Evolutionary conservation across 2,329 filamentous ascomycete species (phyloP).

Genomic region (Sclerotinia minor): DNA sequence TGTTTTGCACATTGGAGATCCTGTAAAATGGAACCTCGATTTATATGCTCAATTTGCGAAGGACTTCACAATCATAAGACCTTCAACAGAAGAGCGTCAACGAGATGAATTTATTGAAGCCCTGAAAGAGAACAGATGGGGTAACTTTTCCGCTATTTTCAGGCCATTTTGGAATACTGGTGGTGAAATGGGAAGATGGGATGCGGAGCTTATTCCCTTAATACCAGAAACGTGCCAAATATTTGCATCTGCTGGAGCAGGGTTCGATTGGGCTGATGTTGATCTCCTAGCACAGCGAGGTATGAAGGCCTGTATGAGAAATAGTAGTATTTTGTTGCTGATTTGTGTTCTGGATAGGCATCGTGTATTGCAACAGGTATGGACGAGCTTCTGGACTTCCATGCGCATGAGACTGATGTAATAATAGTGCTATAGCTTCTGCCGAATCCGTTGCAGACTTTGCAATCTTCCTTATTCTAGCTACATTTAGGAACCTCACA

Average conservation of each 20-base stretch:
- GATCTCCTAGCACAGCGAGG: conserved; percentile 59
- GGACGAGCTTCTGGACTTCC: background rate
- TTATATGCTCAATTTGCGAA: conserved; percentile 45
- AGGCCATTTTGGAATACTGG: conserved; percentile 65
- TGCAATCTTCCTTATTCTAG: conserved; percentile 66
- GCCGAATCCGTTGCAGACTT: conserved; percentile 74
- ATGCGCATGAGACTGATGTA: background rate
- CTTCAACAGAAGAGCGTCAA: conserved; percentile 51
- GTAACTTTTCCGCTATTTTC: conserved; percentile 53
- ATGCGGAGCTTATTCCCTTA: conserved; percentile 56
- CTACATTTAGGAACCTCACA: conserved; percentile 66
- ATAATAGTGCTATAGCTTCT: conserved; percentile 58
- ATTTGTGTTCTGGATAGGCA: conserved; percentile 42
- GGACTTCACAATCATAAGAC: conserved; percentile 50
- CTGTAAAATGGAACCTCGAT: conserved; percentile 40
- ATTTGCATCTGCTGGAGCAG: conserved; percentile 60
- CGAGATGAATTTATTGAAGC: conserved; percentile 52
- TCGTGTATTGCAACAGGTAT: conserved; percentile 68
- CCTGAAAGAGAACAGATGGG: conserved; percentile 54
- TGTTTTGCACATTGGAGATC: conserved; percentile 42
- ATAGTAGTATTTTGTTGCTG: background rate
- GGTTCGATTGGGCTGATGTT: conserved; percentile 64
- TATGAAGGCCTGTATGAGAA: conserved; percentile 24
- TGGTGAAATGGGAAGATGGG: conserved; percentile 65
- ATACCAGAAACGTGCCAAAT: conserved; percentile 56